Evolutionary conservation across 2,329 filamentous ascomycete species (phyloP).

Genomic region (Leptographium radiaticola): DNA sequence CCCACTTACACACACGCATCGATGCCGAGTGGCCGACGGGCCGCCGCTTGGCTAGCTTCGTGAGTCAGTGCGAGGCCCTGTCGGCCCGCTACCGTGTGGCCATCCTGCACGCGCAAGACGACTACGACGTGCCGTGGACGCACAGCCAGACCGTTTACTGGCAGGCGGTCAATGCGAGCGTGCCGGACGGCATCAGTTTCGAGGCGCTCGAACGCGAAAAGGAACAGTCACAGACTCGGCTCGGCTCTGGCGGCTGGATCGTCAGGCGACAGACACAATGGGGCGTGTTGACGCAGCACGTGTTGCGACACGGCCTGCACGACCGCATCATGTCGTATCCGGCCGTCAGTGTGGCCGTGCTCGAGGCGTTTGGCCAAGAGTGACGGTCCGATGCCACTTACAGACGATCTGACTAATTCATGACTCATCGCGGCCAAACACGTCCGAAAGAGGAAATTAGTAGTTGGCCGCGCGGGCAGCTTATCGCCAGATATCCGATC

Average conservation of each 20-base stretch:
- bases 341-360: constrained; percentile 36
- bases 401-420: no score
- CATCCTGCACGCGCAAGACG: constrained; percentile 37
- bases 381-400: no score
- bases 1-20: constrained; percentile 32
- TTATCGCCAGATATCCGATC: no score
- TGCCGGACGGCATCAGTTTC: constrained; percentile 20
- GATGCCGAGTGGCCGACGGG: constrained; percentile 37
- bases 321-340: constrained; percentile 46
- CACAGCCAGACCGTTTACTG: constrained; percentile 39
- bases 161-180: constrained; percentile 39
- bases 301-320: constrained; percentile 42
- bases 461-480: no score
- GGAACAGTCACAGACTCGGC: constrained; percentile 19
- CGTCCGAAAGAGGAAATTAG: no score
- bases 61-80: constrained; percentile 23
- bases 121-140: constrained; percentile 35
- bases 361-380: constrained; percentile 26
- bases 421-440: no score
- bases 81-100: constrained; percentile 27
- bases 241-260: constrained; percentile 32
- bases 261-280: constrained; percentile 31
- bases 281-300: constrained; percentile 39
- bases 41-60: constrained; percentile 30
- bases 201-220: constrained; percentile 34